Base-by-base conservation (phyloP, 2,329 filamentous ascomycete species). In the Clarireedia homoeocarpa region DNA sequence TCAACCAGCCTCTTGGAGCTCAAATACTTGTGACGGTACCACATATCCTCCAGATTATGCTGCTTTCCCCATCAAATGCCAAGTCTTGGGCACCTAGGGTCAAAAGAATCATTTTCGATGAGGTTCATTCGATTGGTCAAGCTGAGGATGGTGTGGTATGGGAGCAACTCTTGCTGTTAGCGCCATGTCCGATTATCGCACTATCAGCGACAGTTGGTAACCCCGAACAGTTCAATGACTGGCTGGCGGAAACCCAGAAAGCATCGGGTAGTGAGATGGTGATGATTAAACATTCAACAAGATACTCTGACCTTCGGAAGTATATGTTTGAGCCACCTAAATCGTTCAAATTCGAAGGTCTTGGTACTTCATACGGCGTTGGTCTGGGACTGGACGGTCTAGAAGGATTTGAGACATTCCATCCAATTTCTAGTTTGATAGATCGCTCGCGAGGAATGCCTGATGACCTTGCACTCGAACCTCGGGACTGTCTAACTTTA, bases 141-240 rank as follows among this genome's bases (percentile, higher is more conserved):
- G 79, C 83, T 0, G 84, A 90, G 6, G 87, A 91, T 61, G 87
- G 87, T 52, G 73, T 90, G 1, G 75, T 91, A 2, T 92, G 86
- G 87, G 87, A 92, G 64, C 87, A 91, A 65, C 74, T 92, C 3
- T 73, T 91, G 1, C 76, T 91, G 1, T 76, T 89, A 59, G 80
- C 86, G 0, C 86, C 86, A 1, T 91, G 86, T 62, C 88, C 86
- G 0, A 87, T 92, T 50, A 86, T 91, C 60, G 88, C 88, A 0
- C 76, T 92, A 1, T 91, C 88, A 1, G 88, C 88, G 1, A 92
- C 88, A 0, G 84, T 92, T 14, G 88, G 87, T 4, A 91, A 91
- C 60, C 86, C 86, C 0, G 69, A 78, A 1, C 81, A 86, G 63
- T 90, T 92, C 70, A 80, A 75, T 53, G 73, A 77, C 27, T 91